These are phyloP conservation scores for Trichoderma harzianum DNA, from an alignment of 2,329 filamentous ascomycete genomes.

Conservation along the genomic window DNA sequence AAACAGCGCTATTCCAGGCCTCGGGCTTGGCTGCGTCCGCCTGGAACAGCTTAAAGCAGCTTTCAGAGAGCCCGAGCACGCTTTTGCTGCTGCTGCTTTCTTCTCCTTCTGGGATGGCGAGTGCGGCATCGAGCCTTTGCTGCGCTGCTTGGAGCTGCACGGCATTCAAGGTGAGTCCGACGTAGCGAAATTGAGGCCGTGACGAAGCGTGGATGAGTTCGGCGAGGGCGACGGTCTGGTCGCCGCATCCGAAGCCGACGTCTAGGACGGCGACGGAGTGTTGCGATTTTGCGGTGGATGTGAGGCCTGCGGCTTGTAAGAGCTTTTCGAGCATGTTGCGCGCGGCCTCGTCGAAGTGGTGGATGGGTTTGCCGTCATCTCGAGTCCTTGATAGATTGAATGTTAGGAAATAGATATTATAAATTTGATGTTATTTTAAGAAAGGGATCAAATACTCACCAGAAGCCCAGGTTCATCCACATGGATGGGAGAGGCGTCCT, in stretches of 20 bases:
- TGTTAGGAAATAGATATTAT: neutral
- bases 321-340: constrained; percentile 22
- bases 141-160: constrained; percentile 41
- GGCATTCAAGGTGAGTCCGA: constrained; percentile 51
- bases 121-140: constrained; percentile 22
- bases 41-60: constrained; percentile 39
- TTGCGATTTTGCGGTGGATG: neutral
- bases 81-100: too few species aligned
- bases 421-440: neutral
- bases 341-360: constrained; percentile 45
- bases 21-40: constrained; percentile 48
- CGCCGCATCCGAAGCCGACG: constrained; percentile 57
- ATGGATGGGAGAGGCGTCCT: constrained; percentile 45
- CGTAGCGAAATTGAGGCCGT: constrained; percentile 39
- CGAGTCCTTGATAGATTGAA: constrained; percentile 28
- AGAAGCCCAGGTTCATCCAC: constrained; percentile 65
- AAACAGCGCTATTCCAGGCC: constrained; percentile 36
- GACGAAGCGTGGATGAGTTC: constrained; percentile 22
- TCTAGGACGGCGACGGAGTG: constrained; percentile 43
- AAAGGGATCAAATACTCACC: constrained; percentile 29
- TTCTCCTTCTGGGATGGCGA: neutral
- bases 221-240: constrained; percentile 41
- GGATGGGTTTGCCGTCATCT: constrained; percentile 29
- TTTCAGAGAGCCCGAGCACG: neutral
- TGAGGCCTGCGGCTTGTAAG: neutral